Evolutionary conservation across 2,329 filamentous ascomycete genomes (phyloP).

Genomic region (Venturia asperata): DNA sequence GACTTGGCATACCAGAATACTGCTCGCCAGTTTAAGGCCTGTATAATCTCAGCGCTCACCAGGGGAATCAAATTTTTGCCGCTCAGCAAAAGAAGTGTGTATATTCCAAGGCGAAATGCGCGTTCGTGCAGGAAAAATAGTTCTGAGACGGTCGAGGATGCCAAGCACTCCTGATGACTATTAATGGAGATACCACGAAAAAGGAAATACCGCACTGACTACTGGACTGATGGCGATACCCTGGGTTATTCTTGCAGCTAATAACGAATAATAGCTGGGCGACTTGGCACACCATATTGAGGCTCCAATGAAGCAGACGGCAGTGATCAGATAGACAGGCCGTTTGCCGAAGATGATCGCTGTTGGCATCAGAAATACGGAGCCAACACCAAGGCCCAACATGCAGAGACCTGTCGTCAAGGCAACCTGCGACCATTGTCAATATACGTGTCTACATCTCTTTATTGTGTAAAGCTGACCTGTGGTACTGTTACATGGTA

Average conservation of each 20-base stretch:
- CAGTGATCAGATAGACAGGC: slow-evolving; percentile 33
- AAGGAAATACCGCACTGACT: slow-evolving; percentile 47
- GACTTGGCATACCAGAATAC: slow-evolving; percentile 34
- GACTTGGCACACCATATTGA: slow-evolving; percentile 83
- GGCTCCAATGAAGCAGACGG: slow-evolving; percentile 66
- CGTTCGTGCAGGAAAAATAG: slow-evolving; percentile 18
- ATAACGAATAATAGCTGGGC: slow-evolving; percentile 68
- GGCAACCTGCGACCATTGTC: slow-evolving; percentile 51
- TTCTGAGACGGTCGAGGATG: slow-evolving; percentile 60
- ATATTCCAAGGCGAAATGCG: slow-evolving; percentile 8
- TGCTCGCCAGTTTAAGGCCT: slow-evolving; percentile 13
- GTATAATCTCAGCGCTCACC: neutral
- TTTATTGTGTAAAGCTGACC: neutral
- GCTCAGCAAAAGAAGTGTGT: slow-evolving; percentile 9
- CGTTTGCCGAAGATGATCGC: slow-evolving; percentile 15
- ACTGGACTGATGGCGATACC: slow-evolving; percentile 83
- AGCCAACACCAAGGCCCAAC: slow-evolving; percentile 43
- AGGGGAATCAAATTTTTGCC: slow-evolving; percentile 10
- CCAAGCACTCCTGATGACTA: slow-evolving; percentile 46
- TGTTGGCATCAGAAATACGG: slow-evolving; percentile 12
- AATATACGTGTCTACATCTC: neutral
- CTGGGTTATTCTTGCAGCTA: slow-evolving; percentile 77
- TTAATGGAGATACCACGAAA: neutral
- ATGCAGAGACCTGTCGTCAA: slow-evolving; percentile 90
- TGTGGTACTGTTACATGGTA: slow-evolving; percentile 60